Conservation (phyloP, 345 rosid species). For the Camelina sativa region DNA sequence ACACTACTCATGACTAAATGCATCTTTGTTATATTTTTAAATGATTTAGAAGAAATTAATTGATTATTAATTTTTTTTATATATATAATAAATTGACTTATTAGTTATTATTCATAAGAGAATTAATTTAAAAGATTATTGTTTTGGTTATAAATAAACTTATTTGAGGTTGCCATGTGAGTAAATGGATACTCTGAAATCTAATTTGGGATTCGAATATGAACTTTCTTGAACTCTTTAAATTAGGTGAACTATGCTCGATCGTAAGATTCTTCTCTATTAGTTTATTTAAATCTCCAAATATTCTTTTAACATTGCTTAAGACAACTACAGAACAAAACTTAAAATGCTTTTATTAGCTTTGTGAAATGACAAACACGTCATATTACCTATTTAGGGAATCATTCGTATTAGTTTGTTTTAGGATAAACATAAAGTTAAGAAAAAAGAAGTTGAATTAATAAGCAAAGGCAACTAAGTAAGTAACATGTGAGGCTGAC, state of each 20-base stretch:
- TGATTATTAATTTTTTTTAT: neutral
- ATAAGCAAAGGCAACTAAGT: slow-evolving; percentile 14
- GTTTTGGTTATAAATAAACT: neutral
- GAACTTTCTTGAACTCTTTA: slow-evolving; percentile 15
- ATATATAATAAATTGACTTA: too few species aligned
- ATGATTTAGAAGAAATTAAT: neutral
- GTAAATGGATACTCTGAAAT: slow-evolving; percentile 20
- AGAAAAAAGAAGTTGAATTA: slow-evolving; percentile 8
- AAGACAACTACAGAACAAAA: slow-evolving; percentile 37
- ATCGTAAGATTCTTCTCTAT: neutral
- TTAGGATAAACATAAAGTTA: slow-evolving; percentile 10
- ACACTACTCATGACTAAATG: neutral
- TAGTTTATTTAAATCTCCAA: slow-evolving; percentile 1
- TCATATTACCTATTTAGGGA: slow-evolving; percentile 35
- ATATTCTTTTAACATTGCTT: slow-evolving; percentile 32
- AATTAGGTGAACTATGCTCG: slow-evolving; percentile 8
- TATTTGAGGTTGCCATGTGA: slow-evolving; percentile 24
- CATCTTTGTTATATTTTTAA: neutral
- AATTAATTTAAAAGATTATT: neutral
- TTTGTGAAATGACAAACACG: slow-evolving; percentile 36
- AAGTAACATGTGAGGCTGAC: slow-evolving; percentile 40
- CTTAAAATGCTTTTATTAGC: slow-evolving; percentile 22
- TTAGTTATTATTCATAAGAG: neutral
- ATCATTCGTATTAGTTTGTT: slow-evolving; percentile 17
- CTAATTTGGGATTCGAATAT: slow-evolving; percentile 16